A percentile compares a stretch with the other conserved stretches of the same genome.
phyloP scores from a whole-genome alignment of 2,329 filamentous ascomycete species.

The Akanthomyces lecanii region DNA sequence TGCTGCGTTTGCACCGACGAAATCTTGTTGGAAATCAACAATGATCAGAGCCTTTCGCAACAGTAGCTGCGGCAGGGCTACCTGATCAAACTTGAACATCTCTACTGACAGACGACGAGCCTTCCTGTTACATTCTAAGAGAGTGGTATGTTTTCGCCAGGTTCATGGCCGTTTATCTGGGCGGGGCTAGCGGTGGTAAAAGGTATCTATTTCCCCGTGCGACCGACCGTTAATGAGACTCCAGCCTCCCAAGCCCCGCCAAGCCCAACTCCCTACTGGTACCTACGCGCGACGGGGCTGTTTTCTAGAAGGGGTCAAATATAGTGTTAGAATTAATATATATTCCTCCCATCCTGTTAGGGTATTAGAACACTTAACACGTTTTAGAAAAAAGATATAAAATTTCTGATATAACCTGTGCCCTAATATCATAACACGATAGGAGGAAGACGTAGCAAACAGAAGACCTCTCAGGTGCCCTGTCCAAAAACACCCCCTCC shows the following conservation, averaged over 20 bases:
- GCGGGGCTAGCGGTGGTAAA: not conserved
- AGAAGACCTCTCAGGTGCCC: no score
- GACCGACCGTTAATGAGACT: constrained; percentile 7
- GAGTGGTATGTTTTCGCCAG: not conserved
- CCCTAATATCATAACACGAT: no score
- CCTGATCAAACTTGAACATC: constrained; percentile 55
- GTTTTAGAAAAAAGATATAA: no score
- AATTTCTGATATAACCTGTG: no score
- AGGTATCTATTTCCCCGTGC: not conserved
- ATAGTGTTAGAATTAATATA: no score
- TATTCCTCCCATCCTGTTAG: no score
- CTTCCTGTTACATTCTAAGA: not conserved
- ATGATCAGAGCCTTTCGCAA: constrained; percentile 70
- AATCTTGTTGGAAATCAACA: constrained; percentile 88
- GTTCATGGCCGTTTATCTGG: not conserved
- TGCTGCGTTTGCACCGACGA: constrained; percentile 64
- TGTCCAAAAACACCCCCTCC: no score
- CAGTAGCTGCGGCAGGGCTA: constrained; percentile 51
- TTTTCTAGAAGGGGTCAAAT: no score
- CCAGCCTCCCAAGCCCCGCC: not conserved
- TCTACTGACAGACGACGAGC: not conserved
- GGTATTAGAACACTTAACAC: no score
- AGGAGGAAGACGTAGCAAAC: no score
- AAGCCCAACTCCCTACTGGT: not conserved
- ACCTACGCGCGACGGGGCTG: no score